Percentiles rank a stretch among this genome's conserved stretches.
phyloP scores from a whole-genome alignment of 805 yeast species.

The Kuraishia capsulata region DNA sequence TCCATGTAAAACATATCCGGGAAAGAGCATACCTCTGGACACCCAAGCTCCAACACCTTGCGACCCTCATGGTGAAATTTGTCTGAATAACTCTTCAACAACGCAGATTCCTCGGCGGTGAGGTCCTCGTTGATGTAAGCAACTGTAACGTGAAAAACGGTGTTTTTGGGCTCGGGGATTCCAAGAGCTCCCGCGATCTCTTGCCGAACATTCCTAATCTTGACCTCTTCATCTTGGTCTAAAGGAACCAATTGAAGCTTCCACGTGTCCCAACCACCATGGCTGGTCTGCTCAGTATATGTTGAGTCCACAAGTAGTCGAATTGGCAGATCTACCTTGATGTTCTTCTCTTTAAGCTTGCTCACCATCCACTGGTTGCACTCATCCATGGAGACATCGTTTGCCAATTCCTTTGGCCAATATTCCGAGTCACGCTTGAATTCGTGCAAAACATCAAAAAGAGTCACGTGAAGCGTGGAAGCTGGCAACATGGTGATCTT shows the following conservation, averaged over 20 bases:
- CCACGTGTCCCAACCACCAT: slow-evolving; percentile 11
- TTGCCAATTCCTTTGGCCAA: slow-evolving; percentile 10
- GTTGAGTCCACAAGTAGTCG: slow-evolving; percentile 6
- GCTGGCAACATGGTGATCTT: slow-evolving; percentile 12
- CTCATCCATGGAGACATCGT: slow-evolving; percentile 8
- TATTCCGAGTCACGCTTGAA: slow-evolving; percentile 7
- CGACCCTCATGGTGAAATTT: slow-evolving; percentile 5
- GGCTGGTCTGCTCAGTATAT: slow-evolving; percentile 4
- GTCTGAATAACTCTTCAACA: slow-evolving; percentile 6
- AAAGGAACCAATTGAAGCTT: slow-evolving; percentile 8
- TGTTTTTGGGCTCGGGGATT: slow-evolving; percentile 4
- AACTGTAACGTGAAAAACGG: slow-evolving; percentile 10
- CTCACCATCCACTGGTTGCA: slow-evolving; percentile 9
- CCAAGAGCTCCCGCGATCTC: slow-evolving; percentile 6
- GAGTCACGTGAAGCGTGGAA: slow-evolving; percentile 10
- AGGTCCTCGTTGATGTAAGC: slow-evolving; percentile 9
- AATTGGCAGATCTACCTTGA: slow-evolving; percentile 8
- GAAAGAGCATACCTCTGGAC: slow-evolving; percentile 10
- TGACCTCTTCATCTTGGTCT: slow-evolving; percentile 6
- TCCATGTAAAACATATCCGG: slow-evolving; percentile 13
- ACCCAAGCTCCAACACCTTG: slow-evolving; percentile 6
- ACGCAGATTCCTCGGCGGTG: slow-evolving; percentile 8
- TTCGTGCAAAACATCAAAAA: slow-evolving; percentile 10
- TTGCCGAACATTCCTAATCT: slow-evolving; percentile 5
- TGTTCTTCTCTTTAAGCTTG: slow-evolving; percentile 3